Percentiles rank a stretch among this genome's conserved stretches.
Evolutionary conservation across 495 filamentous ascomycete species (phyloP).

Genomic region (Aspergillus panamensis): DNA sequence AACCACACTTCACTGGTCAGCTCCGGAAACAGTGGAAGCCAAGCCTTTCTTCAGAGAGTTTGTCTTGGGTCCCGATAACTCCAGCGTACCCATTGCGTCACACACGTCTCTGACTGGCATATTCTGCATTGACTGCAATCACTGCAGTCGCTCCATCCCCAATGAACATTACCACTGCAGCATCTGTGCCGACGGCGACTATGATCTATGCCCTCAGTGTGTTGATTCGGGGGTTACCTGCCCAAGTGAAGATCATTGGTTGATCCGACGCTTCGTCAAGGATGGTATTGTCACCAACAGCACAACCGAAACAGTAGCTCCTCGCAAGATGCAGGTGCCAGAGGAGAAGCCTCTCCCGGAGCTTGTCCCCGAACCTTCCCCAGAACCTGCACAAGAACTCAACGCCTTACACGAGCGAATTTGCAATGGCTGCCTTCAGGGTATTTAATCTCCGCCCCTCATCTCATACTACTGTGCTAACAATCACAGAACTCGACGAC

Average conservation of each 20-base stretch:
- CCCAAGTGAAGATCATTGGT: slow-evolving; percentile 74
- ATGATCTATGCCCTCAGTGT: slow-evolving; percentile 84
- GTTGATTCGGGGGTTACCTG: slow-evolving; percentile 73
- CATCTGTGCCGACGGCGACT: slow-evolving; percentile 89
- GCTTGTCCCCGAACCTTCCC: slow-evolving; percentile 6
- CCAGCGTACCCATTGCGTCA: slow-evolving; percentile 29
- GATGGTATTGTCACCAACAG: slow-evolving; percentile 78
- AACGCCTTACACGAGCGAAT: slow-evolving; percentile 53
- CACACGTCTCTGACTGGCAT: slow-evolving; percentile 33
- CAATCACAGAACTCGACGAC: slow-evolving; percentile 61
- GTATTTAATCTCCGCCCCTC: slow-evolving; percentile 34
- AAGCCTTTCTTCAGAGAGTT: slow-evolving; percentile 33
- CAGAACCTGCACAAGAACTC: slow-evolving; percentile 14
- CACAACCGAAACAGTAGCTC: slow-evolving; percentile 72
- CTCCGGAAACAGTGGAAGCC: slow-evolving; percentile 4
- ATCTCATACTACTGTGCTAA: background rate
- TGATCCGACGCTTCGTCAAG: slow-evolving; percentile 84
- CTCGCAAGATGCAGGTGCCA: slow-evolving; percentile 44
- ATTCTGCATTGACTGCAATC: slow-evolving; percentile 85
- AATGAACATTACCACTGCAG: slow-evolving; percentile 92
- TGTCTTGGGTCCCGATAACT: slow-evolving; percentile 28
- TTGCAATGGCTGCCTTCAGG: slow-evolving; percentile 87
- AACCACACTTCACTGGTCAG: slow-evolving; percentile 11
- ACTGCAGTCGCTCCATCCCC: slow-evolving; percentile 71
- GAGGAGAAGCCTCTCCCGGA: slow-evolving; percentile 14